A percentile compares a stretch with the other conserved stretches of the same genome.
Conservation (phyloP, 78 protist species). For the Guillardia theta region DNA sequence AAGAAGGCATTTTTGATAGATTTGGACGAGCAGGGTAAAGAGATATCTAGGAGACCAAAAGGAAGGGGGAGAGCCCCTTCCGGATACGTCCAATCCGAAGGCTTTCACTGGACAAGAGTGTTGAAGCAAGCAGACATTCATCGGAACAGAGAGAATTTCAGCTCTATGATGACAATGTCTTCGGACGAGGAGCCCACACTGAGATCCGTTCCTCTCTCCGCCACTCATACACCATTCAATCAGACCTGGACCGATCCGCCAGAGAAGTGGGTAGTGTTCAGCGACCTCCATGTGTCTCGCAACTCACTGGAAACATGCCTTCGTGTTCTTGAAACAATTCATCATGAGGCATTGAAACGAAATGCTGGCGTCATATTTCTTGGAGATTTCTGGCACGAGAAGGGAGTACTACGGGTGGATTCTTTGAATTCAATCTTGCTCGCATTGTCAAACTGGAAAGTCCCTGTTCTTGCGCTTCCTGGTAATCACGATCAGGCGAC, state of each 20-base stretch:
- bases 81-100: too few relatives aligned
- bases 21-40: neutral
- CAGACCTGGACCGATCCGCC: neutral
- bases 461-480: neutral
- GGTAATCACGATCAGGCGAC: constrained; percentile 15
- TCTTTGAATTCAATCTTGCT: neutral
- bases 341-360: neutral
- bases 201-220: too few relatives aligned
- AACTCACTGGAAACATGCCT: neutral
- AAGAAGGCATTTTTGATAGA: neutral
- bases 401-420: neutral
- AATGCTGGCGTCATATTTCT: neutral
- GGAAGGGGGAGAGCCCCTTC: neutral
- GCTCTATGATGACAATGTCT: too few relatives aligned
- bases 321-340: neutral
- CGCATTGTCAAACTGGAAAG: neutral
- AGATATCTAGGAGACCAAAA: neutral
- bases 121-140: too few relatives aligned
- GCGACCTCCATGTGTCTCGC: constrained; percentile 22
- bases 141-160: too few relatives aligned
- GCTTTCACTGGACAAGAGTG: too few relatives aligned
- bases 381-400: neutral
- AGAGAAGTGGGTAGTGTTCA: neutral
- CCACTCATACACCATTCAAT: too few relatives aligned
- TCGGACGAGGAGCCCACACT: too few relatives aligned